Base-by-base conservation (phyloP, 208 protist genomes). In the Trypanosoma theileri region DNA sequence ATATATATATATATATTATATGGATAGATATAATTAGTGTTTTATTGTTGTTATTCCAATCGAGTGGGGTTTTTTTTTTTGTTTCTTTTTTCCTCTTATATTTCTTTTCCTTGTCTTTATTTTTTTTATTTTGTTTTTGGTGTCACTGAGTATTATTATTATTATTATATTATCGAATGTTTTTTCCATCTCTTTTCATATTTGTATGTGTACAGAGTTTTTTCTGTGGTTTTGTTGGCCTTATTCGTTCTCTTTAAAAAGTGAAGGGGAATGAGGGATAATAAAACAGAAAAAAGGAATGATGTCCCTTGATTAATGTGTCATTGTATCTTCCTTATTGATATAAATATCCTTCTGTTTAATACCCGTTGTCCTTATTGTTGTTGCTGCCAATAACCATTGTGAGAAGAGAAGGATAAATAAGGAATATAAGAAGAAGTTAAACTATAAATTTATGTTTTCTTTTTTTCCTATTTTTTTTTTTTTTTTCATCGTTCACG, bases 331-430 rank as follows among this genome's bases (percentile, higher is more conserved):
- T 10, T 28, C 4, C 2, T 69, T 60, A 45, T 44, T 48, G 17
- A 26, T 13, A 28, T 50, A n/a, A 67, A 54, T 59, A 40, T 42
- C 35, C 51, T 59, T 31, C 48, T 73, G 31, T 79, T 42, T n/a
- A 35, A 35, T 35, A 35, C 28, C 28, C 4, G 28, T 35, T 8
- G n/a, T n/a, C n/a, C n/a, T n/a, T n/a, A n/a, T n/a, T 69, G 16
- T 70, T 45, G 52, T 59, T 71, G 41, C 16, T 51, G 31, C 51
- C 40, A 56, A 53, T 19, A 28, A 9, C 53, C 55, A 24, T 19
- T 63, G 24, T 35, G 50, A n/a, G n/a, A n/a, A n/a, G n/a, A n/a
- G n/a, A n/a, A 21, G 7, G 53, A 13, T 35, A 9, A 64, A 17
- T 17, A n/a, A 41, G n/a, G 24, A 44, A 42, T 40, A 42, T 40